Evolutionary conservation across 371 early-diverging fungal genomes (phyloP), one percentile per base, ranked within the genome.

Genomic region (Mucor plumbeus): DNA sequence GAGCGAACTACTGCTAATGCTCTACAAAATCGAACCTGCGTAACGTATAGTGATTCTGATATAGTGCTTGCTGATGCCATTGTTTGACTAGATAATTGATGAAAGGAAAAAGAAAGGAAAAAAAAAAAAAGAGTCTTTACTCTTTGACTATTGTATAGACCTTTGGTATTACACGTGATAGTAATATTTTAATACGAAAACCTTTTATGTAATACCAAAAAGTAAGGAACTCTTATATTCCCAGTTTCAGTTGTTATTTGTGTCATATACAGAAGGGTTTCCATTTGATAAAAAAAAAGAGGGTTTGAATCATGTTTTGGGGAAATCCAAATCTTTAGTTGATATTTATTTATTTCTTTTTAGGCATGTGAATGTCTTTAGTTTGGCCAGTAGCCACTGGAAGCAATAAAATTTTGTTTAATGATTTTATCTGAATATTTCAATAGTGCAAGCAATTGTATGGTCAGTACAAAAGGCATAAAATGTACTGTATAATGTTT

Each of bases 1-100:
- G 73, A 50, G 11, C 73, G 73, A 7, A 76, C 71, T 15, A 76
- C 71, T 9, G 55, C 70, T 38, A 76, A 50, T 17, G 77, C 77
- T 54, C 71, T 62, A 39, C 74, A 71, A 50, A 76, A 76, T 10
- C 63, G 76, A 56, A 76, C 34, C 57, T 76, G 76, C 8, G 70
- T 64, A 14, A 44, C 21, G 44, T 64, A 56, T 17, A 63, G 21
- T 7, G 63, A 38, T 63, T 48, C 53, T 26, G 63, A 63, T n/a
- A 44, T 1, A 8, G 44, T 44, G n/a, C 44, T 44, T 44, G 15
- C n/a, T 5, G 44, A 44, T 44, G 44, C 44, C 44, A 44, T 44
- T 5, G 5, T 44, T 7, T 44, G n/a, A 17, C 7, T 44, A 17
- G 44, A 44, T 44, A 7, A 17, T 44, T 6, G 17, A 44, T 5